Conservation (phyloP, 1,139 yeast species). For the Arxiozyma bovina region DNA sequence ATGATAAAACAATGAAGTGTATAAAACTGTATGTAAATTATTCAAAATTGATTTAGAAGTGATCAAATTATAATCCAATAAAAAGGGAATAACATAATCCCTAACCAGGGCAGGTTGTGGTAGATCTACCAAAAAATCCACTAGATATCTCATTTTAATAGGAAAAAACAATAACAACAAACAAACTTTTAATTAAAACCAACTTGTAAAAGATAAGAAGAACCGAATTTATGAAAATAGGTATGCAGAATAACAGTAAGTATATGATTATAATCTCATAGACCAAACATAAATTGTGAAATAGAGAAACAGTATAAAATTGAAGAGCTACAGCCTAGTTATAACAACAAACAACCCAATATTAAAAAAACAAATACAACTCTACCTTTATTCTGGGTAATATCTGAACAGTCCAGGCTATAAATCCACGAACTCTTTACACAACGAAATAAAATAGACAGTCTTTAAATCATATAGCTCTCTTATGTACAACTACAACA, state of each 20-base stretch:
- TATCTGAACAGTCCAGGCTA: neutral
- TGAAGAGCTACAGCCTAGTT: neutral
- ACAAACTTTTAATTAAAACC: neutral
- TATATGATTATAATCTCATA: too few species aligned
- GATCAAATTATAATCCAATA: constrained; percentile 12
- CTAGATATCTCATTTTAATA: constrained; percentile 9
- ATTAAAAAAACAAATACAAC: neutral
- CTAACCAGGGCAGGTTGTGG: constrained; percentile 17
- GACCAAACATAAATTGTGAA: too few species aligned
- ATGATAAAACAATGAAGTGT: constrained; percentile 27
- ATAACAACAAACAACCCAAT: too few species aligned
- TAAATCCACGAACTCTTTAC: too few species aligned
- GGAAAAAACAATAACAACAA: neutral
- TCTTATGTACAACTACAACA: neutral
- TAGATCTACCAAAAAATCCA: constrained; percentile 14
- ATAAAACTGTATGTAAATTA: constrained; percentile 25
- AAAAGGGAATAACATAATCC: constrained; percentile 12
- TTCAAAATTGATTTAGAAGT: constrained; percentile 19
- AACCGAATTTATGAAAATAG: too few species aligned
- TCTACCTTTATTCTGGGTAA: too few species aligned
- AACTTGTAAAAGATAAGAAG: too few species aligned
- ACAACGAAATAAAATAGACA: too few species aligned
- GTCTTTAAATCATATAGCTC: neutral
- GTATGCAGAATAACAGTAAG: too few species aligned
- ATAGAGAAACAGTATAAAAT: too few species aligned